Conservation (phyloP, 495 filamentous ascomycete species). For the Aspergillus sclerotiicarbonarius region DNA sequence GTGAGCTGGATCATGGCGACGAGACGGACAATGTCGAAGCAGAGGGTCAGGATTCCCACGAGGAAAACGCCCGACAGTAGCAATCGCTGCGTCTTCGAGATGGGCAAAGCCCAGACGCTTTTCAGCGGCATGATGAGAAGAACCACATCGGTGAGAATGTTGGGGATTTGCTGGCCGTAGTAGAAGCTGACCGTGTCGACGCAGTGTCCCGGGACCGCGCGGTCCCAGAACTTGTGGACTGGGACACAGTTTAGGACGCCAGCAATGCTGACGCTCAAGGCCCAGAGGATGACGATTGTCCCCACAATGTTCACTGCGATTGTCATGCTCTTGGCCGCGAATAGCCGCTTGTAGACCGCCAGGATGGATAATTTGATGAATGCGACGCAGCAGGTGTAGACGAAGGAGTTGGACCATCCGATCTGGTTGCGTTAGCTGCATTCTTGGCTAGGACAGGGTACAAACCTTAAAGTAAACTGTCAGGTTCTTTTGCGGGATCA, state of each 20-base stretch:
- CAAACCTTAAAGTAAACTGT: constrained; percentile 29
- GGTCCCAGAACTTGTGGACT: constrained; percentile 33
- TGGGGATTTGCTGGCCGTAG: constrained; percentile 39
- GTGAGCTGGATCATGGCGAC: constrained; percentile 24
- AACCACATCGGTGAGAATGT: constrained; percentile 41
- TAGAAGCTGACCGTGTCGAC: constrained; percentile 33
- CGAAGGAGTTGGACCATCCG: constrained; percentile 27
- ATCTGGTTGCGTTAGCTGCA: constrained; percentile 9
- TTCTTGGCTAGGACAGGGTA: background rate
- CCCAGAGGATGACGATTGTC: constrained; percentile 32
- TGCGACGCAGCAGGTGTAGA: constrained; percentile 29
- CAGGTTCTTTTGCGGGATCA: constrained; percentile 29
- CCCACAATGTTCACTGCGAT: constrained; percentile 26
- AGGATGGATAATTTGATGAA: constrained; percentile 47
- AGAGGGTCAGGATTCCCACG: constrained; percentile 33
- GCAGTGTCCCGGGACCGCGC: constrained; percentile 24
- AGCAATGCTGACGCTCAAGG: constrained; percentile 26
- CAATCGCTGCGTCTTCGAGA: constrained; percentile 36
- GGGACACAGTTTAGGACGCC: constrained; percentile 37
- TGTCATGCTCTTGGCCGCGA: constrained; percentile 28
- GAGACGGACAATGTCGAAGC: constrained; percentile 32
- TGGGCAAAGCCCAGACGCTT: constrained; percentile 40
- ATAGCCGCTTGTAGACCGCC: constrained; percentile 39
- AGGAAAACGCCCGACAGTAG: constrained; percentile 42
- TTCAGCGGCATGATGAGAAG: constrained; percentile 53